Conservation (phyloP, 257 asterid genomes). For the Scutellaria galericulata region DNA sequence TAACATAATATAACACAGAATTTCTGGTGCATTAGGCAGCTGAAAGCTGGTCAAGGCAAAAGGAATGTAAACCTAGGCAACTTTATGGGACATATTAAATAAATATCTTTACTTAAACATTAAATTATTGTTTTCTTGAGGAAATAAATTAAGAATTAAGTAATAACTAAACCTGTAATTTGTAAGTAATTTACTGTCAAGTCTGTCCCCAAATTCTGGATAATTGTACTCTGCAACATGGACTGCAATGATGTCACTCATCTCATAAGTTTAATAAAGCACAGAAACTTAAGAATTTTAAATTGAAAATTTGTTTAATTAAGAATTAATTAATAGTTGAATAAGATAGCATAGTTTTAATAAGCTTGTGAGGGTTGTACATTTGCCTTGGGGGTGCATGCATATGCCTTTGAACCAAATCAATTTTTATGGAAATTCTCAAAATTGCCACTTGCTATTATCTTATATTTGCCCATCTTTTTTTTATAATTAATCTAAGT, state of each 20-base stretch:
- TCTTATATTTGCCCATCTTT: neutral
- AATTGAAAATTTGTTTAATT: neutral
- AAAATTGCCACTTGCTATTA: slow-evolving; percentile 40
- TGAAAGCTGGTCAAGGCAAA: slow-evolving; percentile 23
- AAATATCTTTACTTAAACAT: neutral
- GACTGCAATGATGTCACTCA: slow-evolving; percentile 48
- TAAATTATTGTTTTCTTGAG: neutral
- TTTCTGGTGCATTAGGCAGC: neutral
- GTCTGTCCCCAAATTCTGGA: slow-evolving; percentile 37
- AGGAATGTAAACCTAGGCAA: slow-evolving; percentile 42
- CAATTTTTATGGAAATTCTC: slow-evolving; percentile 37
- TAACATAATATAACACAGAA: neutral
- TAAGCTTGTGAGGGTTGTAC: slow-evolving; percentile 29
- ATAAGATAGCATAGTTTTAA: neutral
- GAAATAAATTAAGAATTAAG: neutral
- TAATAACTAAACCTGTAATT: neutral
- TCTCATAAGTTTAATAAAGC: slow-evolving; percentile 13
- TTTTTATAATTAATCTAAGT: neutral
- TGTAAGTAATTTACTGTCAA: slow-evolving; percentile 18
- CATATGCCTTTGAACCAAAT: slow-evolving; percentile 32
- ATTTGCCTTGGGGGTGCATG: slow-evolving; percentile 29
- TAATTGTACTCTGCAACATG: slow-evolving; percentile 38
- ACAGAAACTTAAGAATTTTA: slow-evolving; percentile 3
- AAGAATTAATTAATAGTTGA: slow-evolving; percentile 9
- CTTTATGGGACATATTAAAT: neutral